These are phyloP conservation scores for Aspergillus piperis DNA, from an alignment of 2,329 filamentous ascomycete species.

Conservation along the genomic window DNA sequence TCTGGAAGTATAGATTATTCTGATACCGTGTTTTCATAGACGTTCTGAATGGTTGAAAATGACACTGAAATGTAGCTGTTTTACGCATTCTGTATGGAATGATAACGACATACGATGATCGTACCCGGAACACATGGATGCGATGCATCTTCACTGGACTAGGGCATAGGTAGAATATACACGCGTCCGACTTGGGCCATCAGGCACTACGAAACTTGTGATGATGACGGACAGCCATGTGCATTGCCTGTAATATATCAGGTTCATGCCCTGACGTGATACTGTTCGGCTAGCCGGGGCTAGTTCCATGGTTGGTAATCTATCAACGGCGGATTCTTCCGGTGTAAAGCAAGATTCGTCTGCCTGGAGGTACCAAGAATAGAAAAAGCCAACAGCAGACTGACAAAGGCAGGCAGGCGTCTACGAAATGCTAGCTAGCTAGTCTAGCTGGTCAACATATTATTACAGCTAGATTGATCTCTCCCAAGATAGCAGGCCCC, in stretches of 20 bases:
- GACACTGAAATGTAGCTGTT: background rate
- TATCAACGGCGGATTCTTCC: conserved; percentile 11
- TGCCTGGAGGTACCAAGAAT: conserved; percentile 7
- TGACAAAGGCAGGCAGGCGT: background rate
- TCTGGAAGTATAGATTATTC: background rate
- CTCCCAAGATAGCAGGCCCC: background rate
- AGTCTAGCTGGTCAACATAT: too few species aligned
- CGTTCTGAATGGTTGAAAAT: background rate
- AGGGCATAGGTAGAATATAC: too few species aligned
- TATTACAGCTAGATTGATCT: too few species aligned
- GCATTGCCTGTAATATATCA: too few species aligned
- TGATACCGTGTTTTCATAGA: background rate
- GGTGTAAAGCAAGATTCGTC: conserved; percentile 8
- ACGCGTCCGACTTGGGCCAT: too few species aligned
- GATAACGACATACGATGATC: too few species aligned
- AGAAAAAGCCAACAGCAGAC: background rate
- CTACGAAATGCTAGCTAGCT: too few species aligned
- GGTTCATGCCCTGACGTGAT: conserved; percentile 9
- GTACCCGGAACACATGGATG: background rate
- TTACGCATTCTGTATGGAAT: background rate
- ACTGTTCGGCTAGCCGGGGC: conserved; percentile 10
- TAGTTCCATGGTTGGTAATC: conserved; percentile 13
- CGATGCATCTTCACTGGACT: background rate
- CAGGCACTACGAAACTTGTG: too few species aligned
- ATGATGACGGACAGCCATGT: too few species aligned